phyloP scores from a whole-genome alignment of 2,329 filamentous ascomycete genomes.

The Ascosphaera acerosa region DNA sequence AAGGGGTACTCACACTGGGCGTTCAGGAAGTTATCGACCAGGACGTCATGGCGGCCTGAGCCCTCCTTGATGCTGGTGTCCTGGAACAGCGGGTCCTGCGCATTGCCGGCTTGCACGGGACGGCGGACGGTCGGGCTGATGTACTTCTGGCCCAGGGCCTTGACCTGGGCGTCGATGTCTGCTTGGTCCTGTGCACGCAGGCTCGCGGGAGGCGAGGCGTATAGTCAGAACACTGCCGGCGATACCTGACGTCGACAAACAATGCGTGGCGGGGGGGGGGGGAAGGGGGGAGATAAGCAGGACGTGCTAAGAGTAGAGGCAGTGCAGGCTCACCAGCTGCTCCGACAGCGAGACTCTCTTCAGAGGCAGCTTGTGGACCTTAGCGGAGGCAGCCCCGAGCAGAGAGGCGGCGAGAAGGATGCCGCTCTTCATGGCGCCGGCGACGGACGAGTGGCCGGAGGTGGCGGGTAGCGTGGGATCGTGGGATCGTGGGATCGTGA shows the following conservation, averaged over 20 bases:
- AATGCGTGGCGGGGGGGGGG: too few relatives aligned
- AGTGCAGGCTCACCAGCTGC: constrained; percentile 80
- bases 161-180: constrained; percentile 58
- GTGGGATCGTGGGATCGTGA: too few relatives aligned
- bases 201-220: too few relatives aligned
- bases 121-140: constrained; percentile 39
- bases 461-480: too few relatives aligned
- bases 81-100: constrained; percentile 40
- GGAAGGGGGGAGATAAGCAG: too few relatives aligned
- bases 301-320: too few relatives aligned
- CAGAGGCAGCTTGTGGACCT: constrained; percentile 87
- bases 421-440: constrained; percentile 31
- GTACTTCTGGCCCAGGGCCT: constrained; percentile 83
- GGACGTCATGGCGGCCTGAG: constrained; percentile 44
- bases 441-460: background rate
- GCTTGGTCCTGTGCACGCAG: constrained; percentile 37
- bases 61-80: constrained; percentile 40
- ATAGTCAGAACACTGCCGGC: too few relatives aligned
- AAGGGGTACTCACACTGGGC: constrained; percentile 55
- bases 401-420: constrained; percentile 55
- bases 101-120: constrained; percentile 41
- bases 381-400: constrained; percentile 60
- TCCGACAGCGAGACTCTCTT: constrained; percentile 85
- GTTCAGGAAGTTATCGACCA: constrained; percentile 93
- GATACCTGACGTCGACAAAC: too few relatives aligned